A percentile compares a stretch with the other conserved stretches of the same genome.
These are phyloP conservation scores for Ephemerocybe angulata DNA, from an alignment of 768 basidiomycete species.

Conservation along the genomic window DNA sequence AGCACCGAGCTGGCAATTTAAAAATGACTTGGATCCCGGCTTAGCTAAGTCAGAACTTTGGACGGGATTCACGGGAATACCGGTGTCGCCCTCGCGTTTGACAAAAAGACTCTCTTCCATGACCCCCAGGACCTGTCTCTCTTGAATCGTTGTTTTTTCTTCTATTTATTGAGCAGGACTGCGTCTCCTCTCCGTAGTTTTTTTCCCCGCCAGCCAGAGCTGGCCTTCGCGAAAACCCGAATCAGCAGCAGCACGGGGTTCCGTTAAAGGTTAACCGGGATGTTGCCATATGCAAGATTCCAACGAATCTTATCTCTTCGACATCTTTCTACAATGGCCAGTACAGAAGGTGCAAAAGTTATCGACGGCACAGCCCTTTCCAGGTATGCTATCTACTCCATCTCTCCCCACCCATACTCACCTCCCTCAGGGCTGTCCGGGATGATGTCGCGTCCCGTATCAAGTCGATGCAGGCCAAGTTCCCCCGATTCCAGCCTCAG, in stretches of 20 bases:
- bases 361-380: slow-evolving; percentile 86
- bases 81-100: background rate
- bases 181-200: background rate
- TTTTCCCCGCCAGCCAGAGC: background rate
- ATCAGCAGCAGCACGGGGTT: slow-evolving; percentile 13
- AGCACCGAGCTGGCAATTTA: background rate
- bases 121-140: background rate
- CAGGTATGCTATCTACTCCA: slow-evolving; percentile 55
- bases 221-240: background rate
- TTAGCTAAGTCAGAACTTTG: background rate
- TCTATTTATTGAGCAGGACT: background rate
- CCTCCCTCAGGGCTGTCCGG: slow-evolving; percentile 70
- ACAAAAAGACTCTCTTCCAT: too few relatives aligned
- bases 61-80: too few relatives aligned
- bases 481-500: slow-evolving; percentile 87
- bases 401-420: too few relatives aligned
- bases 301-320: slow-evolving; percentile 34
- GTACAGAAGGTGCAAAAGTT: slow-evolving; percentile 37
- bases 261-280: slow-evolving; percentile 14
- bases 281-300: slow-evolving; percentile 13
- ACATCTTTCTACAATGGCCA: slow-evolving; percentile 37
- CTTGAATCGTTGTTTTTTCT: background rate
- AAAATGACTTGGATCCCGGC: background rate
- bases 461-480: slow-evolving; percentile 53
- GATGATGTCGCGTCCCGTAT: slow-evolving; percentile 71